Evolutionary conservation across 139 green algal genomes (phyloP), one percentile per base, ranked within the genome.

Genomic region (Volvox africanus): DNA sequence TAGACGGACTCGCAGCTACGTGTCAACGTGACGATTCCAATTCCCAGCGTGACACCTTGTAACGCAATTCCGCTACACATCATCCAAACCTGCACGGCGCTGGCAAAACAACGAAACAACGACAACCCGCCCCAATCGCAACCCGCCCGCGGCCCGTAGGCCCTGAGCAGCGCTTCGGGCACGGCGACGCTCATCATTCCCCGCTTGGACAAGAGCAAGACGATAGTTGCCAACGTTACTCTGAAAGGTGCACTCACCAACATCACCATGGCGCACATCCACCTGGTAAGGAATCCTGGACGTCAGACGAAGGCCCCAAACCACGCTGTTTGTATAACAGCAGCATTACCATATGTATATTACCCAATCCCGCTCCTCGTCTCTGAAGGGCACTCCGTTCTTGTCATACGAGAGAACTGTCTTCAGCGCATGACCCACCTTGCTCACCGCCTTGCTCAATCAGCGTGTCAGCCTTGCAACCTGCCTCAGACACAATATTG

Each of bases 241-340:
- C 37, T 84, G 16, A 68, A 44, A 22, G 80, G 80, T 3, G 36
- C 80, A 44, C 82, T 86, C 19, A 73, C 61, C 3, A 71, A 67
- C 50, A n/a, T 86, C 55, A 86, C 80, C 28, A 86, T 86, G 80
- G 50, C 55, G 28, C 80, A 86, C 55, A 75, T 86, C 55, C 55
- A 86, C 55, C 11, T 73, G 24, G 80, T 86, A 50, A 67, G 78
- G 12, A 32, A 24, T 20, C 22, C 11, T 14, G 26, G 14, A 36
- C 21, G 44, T n/a, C n/a, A n/a, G n/a, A n/a, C n/a, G n/a, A n/a
- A n/a, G n/a, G n/a, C n/a, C n/a, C n/a, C n/a, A n/a, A n/a, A n/a
- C n/a, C n/a, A n/a, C n/a, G n/a, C n/a, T n/a, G n/a, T n/a, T n/a
- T n/a, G n/a, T n/a, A n/a, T n/a, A n/a, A n/a, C n/a, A n/a, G 26